These are phyloP conservation scores for Brassica cretica DNA, from an alignment of 345 rosid species.

Conservation along the genomic window DNA sequence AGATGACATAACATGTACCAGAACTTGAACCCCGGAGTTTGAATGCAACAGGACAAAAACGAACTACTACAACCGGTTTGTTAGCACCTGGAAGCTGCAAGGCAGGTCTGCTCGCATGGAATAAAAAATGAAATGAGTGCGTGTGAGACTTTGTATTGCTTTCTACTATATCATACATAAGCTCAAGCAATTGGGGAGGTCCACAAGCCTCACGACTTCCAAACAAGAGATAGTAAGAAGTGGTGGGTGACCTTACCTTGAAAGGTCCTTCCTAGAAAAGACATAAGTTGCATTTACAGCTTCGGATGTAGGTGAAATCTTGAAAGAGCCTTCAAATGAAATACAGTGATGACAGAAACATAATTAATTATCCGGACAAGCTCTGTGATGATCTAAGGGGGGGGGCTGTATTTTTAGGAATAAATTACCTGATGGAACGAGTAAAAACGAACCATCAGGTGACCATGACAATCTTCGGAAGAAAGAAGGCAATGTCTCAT, in stretches of 20 bases:
- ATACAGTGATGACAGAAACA: slow-evolving; percentile 18
- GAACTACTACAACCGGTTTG: slow-evolving; percentile 92
- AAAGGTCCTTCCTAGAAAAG: slow-evolving; percentile 86
- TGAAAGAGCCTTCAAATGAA: slow-evolving; percentile 67
- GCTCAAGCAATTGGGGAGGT: not conserved
- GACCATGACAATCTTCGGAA: slow-evolving; percentile 98
- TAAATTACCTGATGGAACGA: slow-evolving; percentile 76
- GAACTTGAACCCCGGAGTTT: slow-evolving; percentile 56
- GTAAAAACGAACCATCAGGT: slow-evolving; percentile 95
- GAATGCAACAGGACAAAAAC: slow-evolving; percentile 77
- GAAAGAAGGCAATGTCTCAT: slow-evolving; percentile 93
- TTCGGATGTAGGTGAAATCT: slow-evolving; percentile 58
- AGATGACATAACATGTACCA: slow-evolving; percentile 46
- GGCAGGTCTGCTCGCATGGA: slow-evolving; percentile 62
- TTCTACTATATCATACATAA: not conserved
- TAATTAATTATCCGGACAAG: not conserved
- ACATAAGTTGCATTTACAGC: slow-evolving; percentile 73
- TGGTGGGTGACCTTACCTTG: slow-evolving; percentile 55
- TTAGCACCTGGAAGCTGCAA: slow-evolving; percentile 81
- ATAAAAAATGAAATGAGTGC: not conserved
- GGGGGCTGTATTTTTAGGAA: too few relatives aligned
- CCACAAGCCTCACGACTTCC: not conserved
- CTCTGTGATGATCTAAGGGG: slow-evolving; percentile 13
- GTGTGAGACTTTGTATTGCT: slow-evolving; percentile 3
- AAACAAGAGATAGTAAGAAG: slow-evolving; percentile 6